Base-by-base conservation (phyloP, 805 yeast species). In the Pichia paraexigua region DNA sequence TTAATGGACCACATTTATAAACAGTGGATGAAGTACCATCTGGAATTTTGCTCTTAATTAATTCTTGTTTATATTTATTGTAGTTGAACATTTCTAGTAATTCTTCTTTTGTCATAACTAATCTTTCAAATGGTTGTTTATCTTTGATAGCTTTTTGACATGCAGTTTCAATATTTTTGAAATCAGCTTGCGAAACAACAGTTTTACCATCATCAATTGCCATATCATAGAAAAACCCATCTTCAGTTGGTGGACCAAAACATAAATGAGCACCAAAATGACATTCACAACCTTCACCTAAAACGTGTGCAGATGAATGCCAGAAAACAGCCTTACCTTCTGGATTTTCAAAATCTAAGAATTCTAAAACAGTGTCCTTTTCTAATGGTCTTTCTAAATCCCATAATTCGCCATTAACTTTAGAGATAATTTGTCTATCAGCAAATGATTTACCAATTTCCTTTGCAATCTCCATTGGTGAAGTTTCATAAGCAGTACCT, bases 211-310 rank as follows among this genome's bases (percentile, higher is more conserved):
- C 77, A 56, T 82, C 83, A 63, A 90, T 82, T 52, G 95, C 77
- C 85, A 94, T 90, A 68, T 94, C 99, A 71, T 94, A 94, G 75
- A 92, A 94, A 73, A 94, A 94, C 45, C 99, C 99, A 58, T 92
- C 98, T 50, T 85, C 89, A 54, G 97, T 92, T 68, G 99, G 99
- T 32, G 99, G 99, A 59, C 99, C 99, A 57, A 83, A 74, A 68
- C 88, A 82, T 58, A 94, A 81, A 68, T 92, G 96, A 58, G 96
- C 95, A 60, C 97, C 98, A 68, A 85, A 76, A 70, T 89, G 94
- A 69, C 97, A 85, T 74, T 94, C 99, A 75, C 96, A 87, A 46
- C 97, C 92, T 75, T 94, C 99, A 72, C 99, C 99, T 61, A 94
- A 75, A 50, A 94, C 92, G 72, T 94, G 99, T 49, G 99, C 99